phyloP scores from a whole-genome alignment of 495 filamentous ascomycete species.

The Neurospora sp. region DNA sequence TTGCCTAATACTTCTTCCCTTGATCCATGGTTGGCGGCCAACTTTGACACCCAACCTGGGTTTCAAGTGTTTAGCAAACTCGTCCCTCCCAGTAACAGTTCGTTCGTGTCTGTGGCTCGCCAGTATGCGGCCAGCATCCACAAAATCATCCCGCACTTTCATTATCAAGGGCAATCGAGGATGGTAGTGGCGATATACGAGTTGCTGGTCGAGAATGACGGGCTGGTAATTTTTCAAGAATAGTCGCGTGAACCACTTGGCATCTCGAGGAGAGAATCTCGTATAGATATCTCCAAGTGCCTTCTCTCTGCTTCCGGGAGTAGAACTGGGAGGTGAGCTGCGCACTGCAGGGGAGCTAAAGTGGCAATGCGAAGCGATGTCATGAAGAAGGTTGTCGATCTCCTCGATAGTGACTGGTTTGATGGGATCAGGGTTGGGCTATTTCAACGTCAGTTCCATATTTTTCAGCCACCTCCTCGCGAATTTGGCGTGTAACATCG shows the following conservation, averaged over 20 bases:
- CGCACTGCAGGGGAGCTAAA: conserved; percentile 61
- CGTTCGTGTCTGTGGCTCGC: conserved; percentile 7
- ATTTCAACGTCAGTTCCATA: conserved; percentile 4
- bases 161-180: conserved; percentile 52
- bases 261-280: conserved; percentile 55
- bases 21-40: conserved; percentile 59
- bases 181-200: conserved; percentile 43
- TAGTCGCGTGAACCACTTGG: conserved; percentile 81
- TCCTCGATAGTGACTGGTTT: conserved; percentile 58
- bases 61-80: conserved; percentile 32
- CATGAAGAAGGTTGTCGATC: conserved; percentile 54
- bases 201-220: conserved; percentile 36
- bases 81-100: conserved; percentile 13
- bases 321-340: conserved; percentile 29
- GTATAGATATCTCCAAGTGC: conserved; percentile 47
- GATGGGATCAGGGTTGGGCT: conserved; percentile 29
- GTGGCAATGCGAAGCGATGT: conserved; percentile 52
- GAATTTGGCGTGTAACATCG: not conserved
- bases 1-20: conserved; percentile 68
- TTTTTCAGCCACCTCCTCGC: not conserved
- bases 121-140: conserved; percentile 23
- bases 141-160: conserved; percentile 50
- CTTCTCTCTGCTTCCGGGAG: conserved; percentile 28
- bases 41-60: conserved; percentile 65
- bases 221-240: conserved; percentile 68